Evolutionary conservation across 805 yeast genomes (phyloP).

Genomic region (Kodamaea jinghongensis): DNA sequence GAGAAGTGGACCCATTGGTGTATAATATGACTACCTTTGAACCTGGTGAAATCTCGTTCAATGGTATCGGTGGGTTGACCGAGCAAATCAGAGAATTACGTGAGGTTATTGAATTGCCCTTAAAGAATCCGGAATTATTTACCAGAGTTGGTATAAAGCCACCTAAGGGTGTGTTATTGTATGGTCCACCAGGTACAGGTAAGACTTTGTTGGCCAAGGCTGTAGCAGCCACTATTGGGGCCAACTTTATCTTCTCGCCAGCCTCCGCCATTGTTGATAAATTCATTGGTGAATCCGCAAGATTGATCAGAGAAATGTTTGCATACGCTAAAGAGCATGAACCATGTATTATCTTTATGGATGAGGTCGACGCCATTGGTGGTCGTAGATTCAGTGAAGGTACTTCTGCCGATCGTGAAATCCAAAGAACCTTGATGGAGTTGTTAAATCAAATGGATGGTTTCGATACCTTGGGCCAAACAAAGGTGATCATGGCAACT

Average conservation of each 20-base stretch:
- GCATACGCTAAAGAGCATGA: conserved; percentile 97
- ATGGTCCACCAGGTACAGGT: conserved; percentile 99
- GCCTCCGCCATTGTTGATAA: conserved; percentile 98
- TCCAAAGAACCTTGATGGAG: conserved; percentile 97
- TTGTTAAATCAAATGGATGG: conserved; percentile 98
- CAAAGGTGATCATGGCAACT: conserved; percentile 98
- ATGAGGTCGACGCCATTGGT: conserved; percentile 98
- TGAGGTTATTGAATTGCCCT: conserved; percentile 95
- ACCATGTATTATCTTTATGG: conserved; percentile 98
- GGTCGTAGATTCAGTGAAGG: conserved; percentile 98
- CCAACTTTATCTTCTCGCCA: conserved; percentile 96
- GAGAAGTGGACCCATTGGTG: conserved; percentile 97
- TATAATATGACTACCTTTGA: conserved; percentile 97
- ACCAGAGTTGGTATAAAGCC: conserved; percentile 95
- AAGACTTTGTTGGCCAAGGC: conserved; percentile 95
- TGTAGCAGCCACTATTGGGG: conserved; percentile 97
- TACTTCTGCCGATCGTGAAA: conserved; percentile 97
- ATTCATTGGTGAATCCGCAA: conserved; percentile 96
- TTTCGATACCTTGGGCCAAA: conserved; percentile 92
- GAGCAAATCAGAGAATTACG: conserved; percentile 96
- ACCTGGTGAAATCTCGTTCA: conserved; percentile 95
- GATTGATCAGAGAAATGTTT: conserved; percentile 96
- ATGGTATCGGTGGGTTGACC: conserved; percentile 92
- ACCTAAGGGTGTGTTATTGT: conserved; percentile 95
- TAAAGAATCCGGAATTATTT: conserved; percentile 95